A percentile compares a stretch with the other conserved stretches of the same genome.
These are phyloP conservation scores for Lachancea sp. DNA, from an alignment of 805 yeast genomes.

Conservation along the genomic window DNA sequence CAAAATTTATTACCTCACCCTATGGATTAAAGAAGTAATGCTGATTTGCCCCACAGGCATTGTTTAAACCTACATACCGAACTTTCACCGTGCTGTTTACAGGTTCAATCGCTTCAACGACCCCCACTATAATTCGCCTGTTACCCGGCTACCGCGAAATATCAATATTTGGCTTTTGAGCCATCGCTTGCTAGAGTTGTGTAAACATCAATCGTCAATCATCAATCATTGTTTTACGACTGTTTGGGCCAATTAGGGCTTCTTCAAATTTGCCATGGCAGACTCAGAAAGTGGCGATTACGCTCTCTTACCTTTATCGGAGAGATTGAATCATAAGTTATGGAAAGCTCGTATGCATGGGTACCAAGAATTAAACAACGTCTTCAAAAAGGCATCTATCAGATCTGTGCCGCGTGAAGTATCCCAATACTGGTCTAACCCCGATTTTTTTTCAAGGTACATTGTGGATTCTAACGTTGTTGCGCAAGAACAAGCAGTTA, in stretches of 20 bases:
- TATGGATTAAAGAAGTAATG: neutral
- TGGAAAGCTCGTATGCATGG: slow-evolving; percentile 88
- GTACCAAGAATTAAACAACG: slow-evolving; percentile 56
- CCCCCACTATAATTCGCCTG: too few species aligned
- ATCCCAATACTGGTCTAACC: slow-evolving; percentile 46
- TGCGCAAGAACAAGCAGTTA: slow-evolving; percentile 80
- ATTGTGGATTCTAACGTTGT: slow-evolving; percentile 80
- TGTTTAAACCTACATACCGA: too few species aligned
- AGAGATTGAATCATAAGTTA: slow-evolving; percentile 58
- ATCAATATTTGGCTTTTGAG: neutral
- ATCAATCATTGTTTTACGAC: too few species aligned
- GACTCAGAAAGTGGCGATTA: slow-evolving; percentile 51
- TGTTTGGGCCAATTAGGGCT: too few species aligned
- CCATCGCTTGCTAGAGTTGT: too few species aligned
- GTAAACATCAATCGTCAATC: too few species aligned
- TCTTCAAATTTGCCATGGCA: slow-evolving; percentile 1
- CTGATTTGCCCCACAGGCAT: neutral
- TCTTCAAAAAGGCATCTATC: slow-evolving; percentile 32
- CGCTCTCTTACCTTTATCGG: slow-evolving; percentile 55
- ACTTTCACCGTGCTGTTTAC: too few species aligned
- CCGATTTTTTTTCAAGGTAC: slow-evolving; percentile 50
- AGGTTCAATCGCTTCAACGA: too few species aligned
- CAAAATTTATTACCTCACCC: too few species aligned
- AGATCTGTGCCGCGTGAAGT: slow-evolving; percentile 39
- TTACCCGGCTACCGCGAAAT: neutral